Conservation (phyloP, 1,139 yeast species). For the Lodderomyces metapsilosis region DNA sequence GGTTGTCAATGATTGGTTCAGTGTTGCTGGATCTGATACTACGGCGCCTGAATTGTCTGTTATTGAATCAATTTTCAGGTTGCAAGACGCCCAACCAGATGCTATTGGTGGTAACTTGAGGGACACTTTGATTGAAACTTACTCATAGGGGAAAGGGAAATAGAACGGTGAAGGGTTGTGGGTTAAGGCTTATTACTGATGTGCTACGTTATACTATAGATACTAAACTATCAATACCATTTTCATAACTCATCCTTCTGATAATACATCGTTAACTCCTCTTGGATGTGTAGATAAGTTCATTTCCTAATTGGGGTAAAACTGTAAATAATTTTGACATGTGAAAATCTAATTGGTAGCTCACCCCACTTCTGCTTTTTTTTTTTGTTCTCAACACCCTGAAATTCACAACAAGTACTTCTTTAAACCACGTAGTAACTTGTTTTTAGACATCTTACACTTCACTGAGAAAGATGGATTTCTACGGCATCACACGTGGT, state of each 20-base stretch:
- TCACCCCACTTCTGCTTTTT: not conserved
- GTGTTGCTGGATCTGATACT: conserved; percentile 95
- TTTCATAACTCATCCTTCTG: too few relatives aligned
- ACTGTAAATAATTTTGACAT: not conserved
- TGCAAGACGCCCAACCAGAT: conserved; percentile 87
- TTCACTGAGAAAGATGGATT: too few relatives aligned
- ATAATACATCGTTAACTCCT: too few relatives aligned
- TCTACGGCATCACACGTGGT: conserved; percentile 37
- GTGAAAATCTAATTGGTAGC: conserved; percentile 2
- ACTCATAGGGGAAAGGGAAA: conserved; percentile 32
- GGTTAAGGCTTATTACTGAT: too few relatives aligned
- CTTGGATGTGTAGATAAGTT: not conserved
- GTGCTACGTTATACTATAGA: too few relatives aligned
- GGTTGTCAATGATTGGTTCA: conserved; percentile 98
- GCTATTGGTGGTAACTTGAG: conserved; percentile 80
- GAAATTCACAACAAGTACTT: not conserved
- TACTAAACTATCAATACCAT: too few relatives aligned
- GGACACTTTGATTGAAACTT: conserved; percentile 89
- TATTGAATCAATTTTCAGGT: conserved; percentile 90
- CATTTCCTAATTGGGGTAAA: not conserved
- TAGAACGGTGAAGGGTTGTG: too few relatives aligned
- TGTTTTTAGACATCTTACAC: too few relatives aligned
- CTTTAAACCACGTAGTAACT: too few relatives aligned
- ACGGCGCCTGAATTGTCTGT: conserved; percentile 98
- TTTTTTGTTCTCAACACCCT: not conserved